Evolutionary conservation across 2,329 filamentous ascomycete species (phyloP), one percentile per base, ranked within the genome.

Genomic region (Neoscytalidium dimidiatum): DNA sequence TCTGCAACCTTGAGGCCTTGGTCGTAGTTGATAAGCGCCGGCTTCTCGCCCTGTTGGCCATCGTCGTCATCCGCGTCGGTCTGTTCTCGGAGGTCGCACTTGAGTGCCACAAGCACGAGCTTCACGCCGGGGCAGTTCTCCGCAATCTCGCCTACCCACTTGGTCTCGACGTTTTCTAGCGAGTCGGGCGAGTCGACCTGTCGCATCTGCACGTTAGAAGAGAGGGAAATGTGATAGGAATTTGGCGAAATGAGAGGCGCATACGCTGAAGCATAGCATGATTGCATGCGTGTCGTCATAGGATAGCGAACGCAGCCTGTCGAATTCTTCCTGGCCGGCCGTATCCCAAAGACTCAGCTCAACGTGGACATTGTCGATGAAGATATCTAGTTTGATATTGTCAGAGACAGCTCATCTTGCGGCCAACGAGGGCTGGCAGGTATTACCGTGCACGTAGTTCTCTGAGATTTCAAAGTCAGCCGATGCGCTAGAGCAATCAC

Each of bases 211-310:
- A 21, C 19, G 33, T 29, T n/a, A 38, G 43, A 38, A 21, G 29
- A 11, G 38, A 21, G 19, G 9, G 23, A n/a, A 44, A 58, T 41
- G 33, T n/a, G 35, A 58, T 19, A 28, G 23, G 21, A 26, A 21
- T 38, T n/a, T 46, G 14, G 26, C 8, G 38, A 19, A 29, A 13
- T 29, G 17, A 23, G 43, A 33, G 43, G 29, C 23, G 38, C 23
- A n/a, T 73, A 76, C 76, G 72, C 92, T 95, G 81, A 98, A 99
- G 84, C 95, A 99, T 71, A 99, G 91, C 91, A 99, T 97, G 73
- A 99, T 97, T 49, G 96, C 89, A 75, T 99, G 95, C 62, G 95
- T 99, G 77, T 99, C 95, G 84, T 94, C 95, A 80, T 99, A 99
- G 57, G 94, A 97, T 64, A 99, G 87, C 69, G 93, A 96, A 74